These are phyloP conservation scores for Moesziomyces parantarcticus DNA, from an alignment of 1,284 basidiomycete species.

Conservation along the genomic window DNA sequence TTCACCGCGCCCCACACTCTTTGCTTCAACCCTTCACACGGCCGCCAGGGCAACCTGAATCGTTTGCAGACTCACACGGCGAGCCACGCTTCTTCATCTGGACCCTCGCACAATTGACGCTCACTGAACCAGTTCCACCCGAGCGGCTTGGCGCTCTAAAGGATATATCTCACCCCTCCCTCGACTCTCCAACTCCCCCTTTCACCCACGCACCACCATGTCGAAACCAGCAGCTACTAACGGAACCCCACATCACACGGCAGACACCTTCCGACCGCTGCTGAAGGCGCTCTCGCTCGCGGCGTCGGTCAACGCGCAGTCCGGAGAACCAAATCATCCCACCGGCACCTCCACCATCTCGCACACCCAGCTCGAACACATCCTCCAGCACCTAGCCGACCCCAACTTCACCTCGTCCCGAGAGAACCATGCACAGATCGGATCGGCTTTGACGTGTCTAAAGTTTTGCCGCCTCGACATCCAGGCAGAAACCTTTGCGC, in stretches of 20 bases:
- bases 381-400: conserved; percentile 63
- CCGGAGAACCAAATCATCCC: conserved; percentile 36
- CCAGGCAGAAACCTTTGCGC: conserved; percentile 51
- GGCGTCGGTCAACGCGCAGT: conserved; percentile 32
- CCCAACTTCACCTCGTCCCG: conserved; percentile 59
- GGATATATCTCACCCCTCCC: neutral
- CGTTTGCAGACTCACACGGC: neutral
- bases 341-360: conserved; percentile 42
- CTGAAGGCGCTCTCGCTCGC: conserved; percentile 55
- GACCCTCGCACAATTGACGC: neutral
- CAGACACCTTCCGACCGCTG: conserved; percentile 58
- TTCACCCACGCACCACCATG: neutral
- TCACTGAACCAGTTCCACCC: no score
- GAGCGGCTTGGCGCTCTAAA: neutral
- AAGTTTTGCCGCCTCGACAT: conserved; percentile 59
- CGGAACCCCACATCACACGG: conserved; percentile 38
- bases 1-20: neutral
- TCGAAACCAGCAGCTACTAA: conserved; percentile 8
- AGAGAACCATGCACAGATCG: conserved; percentile 62
- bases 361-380: conserved; percentile 41
- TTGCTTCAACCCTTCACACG: neutral
- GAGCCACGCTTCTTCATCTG: neutral
- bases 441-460: conserved; percentile 60
- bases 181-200: neutral
- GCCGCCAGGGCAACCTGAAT: neutral